Percentiles rank a stretch among this genome's conserved stretches.
Evolutionary conservation across 148 eudicot genomes (phyloP).

Genomic region (Arbutus unedo): DNA sequence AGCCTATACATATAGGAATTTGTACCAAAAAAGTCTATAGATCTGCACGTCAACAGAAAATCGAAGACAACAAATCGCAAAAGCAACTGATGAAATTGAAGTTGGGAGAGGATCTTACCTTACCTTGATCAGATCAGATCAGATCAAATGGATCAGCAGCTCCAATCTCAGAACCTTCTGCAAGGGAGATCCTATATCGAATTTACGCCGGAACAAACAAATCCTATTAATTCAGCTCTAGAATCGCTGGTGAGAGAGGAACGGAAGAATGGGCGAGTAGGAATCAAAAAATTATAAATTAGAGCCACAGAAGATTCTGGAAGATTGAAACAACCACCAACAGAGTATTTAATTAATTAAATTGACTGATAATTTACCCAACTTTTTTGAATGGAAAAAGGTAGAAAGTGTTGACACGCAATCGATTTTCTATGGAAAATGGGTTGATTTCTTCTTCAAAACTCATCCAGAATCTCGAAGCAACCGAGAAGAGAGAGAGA

Average conservation of each 20-base stretch:
- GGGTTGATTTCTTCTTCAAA: neutral
- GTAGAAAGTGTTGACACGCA: conserved; percentile 8
- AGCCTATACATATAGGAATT: neutral
- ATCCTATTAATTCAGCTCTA: neutral
- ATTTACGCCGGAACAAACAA: neutral
- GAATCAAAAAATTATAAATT: neutral
- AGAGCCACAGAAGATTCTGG: neutral
- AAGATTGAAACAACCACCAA: neutral
- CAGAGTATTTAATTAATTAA: neutral
- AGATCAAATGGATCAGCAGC: neutral
- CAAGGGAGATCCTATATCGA: neutral
- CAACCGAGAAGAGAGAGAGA: neutral
- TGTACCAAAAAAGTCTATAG: neutral
- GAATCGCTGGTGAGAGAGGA: neutral
- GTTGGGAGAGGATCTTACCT: neutral
- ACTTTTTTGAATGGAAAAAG: too few species aligned
- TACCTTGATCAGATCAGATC: neutral
- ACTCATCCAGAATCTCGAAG: neutral
- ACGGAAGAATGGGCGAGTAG: neutral
- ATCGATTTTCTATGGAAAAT: neutral
- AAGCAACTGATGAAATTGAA: neutral
- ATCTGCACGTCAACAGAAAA: neutral
- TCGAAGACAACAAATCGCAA: neutral
- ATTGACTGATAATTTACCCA: neutral
- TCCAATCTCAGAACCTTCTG: neutral